Conservation (phyloP, 169 alveolate genomes). For the Cryptosporidium viatorum region DNA sequence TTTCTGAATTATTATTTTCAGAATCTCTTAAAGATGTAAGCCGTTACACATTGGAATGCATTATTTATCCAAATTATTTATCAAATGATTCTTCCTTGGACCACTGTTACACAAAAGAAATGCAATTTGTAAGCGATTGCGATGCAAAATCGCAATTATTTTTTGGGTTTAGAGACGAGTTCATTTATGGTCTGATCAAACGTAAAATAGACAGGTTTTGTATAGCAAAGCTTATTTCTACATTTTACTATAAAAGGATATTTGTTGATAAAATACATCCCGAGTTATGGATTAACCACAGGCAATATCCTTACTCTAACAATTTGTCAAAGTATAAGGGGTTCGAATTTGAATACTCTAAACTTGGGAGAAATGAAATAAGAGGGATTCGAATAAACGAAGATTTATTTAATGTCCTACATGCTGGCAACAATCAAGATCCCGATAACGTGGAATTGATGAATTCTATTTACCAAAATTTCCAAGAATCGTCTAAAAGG, state of each 20-base stretch:
- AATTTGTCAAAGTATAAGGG: background rate
- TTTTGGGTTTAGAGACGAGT: constrained; percentile 62
- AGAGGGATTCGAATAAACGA: background rate
- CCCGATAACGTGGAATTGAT: constrained; percentile 28
- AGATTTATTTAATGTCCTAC: constrained; percentile 8
- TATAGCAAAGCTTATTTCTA: constrained; percentile 7
- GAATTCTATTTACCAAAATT: background rate
- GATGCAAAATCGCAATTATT: background rate
- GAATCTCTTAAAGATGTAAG: background rate
- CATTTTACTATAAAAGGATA: background rate
- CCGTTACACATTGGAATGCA: background rate
- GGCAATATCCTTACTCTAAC: constrained; percentile 1
- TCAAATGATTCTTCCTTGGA: background rate
- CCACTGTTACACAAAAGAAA: background rate
- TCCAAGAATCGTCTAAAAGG: background rate
- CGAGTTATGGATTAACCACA: constrained; percentile 29
- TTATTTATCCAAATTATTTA: constrained; percentile 10
- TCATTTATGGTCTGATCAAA: background rate
- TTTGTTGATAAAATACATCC: constrained; percentile 26
- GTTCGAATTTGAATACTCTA: background rate
- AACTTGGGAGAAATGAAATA: constrained; percentile 38
- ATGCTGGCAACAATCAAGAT: background rate
- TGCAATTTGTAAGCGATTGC: background rate
- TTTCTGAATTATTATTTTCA: background rate
- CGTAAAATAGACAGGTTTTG: constrained; percentile 2